Conservation (phyloP, 345 rosid genomes). For the Capsella bursapastoris region DNA sequence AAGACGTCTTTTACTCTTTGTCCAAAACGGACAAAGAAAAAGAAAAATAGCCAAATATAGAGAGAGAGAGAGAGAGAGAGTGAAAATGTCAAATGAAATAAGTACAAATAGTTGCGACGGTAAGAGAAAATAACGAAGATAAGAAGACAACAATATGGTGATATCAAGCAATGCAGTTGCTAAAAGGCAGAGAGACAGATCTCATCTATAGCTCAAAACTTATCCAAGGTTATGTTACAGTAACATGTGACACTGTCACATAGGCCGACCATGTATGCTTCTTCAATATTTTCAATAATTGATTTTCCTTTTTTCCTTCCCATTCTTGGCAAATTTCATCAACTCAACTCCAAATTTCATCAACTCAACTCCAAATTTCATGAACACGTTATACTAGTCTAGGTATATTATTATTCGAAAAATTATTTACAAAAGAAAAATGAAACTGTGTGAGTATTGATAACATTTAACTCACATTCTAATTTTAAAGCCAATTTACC, state of each 20-base stretch:
- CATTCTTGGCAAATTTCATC: neutral
- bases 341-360: too few relatives aligned
- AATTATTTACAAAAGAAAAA: too few relatives aligned
- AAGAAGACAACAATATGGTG: slow-evolving; percentile 24
- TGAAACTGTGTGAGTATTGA: too few relatives aligned
- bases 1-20: neutral
- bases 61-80: neutral
- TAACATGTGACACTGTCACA: slow-evolving; percentile 14
- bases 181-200: slow-evolving; percentile 12
- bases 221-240: slow-evolving; percentile 2
- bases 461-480: too few relatives aligned
- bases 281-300: neutral
- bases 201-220: slow-evolving; percentile 17
- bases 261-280: slow-evolving; percentile 9
- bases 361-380: too few relatives aligned
- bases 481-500: too few relatives aligned
- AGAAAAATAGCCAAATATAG: neutral
- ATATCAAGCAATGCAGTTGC: neutral
- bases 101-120: neutral
- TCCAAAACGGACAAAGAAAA: too few relatives aligned
- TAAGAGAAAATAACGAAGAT: neutral
- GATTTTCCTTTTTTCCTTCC: neutral
- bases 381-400: too few relatives aligned
- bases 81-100: neutral
- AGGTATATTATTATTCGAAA: too few relatives aligned